A percentile compares a stretch with the other conserved stretches of the same genome.
These are phyloP conservation scores for Vigna trinervia DNA, from an alignment of 306 rosid species.

Conservation along the genomic window DNA sequence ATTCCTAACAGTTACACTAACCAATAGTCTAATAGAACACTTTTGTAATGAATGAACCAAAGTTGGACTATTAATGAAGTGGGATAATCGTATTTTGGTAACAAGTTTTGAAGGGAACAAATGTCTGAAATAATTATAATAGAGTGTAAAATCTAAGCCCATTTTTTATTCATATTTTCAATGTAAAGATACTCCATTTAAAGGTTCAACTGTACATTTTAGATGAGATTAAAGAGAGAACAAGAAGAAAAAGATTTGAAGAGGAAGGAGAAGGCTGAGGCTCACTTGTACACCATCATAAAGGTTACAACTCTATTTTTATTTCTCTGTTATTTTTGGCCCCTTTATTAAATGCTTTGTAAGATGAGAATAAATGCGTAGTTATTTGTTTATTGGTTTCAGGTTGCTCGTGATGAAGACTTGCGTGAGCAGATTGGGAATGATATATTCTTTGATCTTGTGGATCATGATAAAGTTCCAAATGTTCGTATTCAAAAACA, in stretches of 20 bases:
- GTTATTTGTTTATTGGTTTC: conserved; percentile 32
- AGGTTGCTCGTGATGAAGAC: conserved; percentile 93
- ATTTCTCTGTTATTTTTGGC: not conserved
- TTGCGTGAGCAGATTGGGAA: conserved; percentile 81
- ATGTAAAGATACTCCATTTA: conserved; percentile 5
- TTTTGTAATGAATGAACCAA: not conserved
- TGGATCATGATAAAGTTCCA: conserved; percentile 92
- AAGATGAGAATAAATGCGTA: not conserved
- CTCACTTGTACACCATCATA: conserved; percentile 83
- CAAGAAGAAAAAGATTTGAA: conserved; percentile 87
- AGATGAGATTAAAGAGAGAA: conserved; percentile 89
- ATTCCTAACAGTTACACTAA: too few relatives aligned
- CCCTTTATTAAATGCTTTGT: conserved; percentile 2
- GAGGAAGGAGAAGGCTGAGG: conserved; percentile 88
- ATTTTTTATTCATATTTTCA: not conserved
- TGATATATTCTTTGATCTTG: conserved; percentile 86
- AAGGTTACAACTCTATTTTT: conserved; percentile 58
- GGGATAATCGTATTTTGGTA: not conserved
- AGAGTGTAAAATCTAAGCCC: not conserved
- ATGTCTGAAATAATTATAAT: not conserved
- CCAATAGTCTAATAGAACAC: too few relatives aligned
- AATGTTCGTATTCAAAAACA: conserved; percentile 82
- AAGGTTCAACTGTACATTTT: conserved; percentile 35
- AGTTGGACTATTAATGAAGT: not conserved
- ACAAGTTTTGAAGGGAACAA: not conserved